Evolutionary conservation across 2,329 filamentous ascomycete species (phyloP).

Genomic region (Fusarium guadeloupense): DNA sequence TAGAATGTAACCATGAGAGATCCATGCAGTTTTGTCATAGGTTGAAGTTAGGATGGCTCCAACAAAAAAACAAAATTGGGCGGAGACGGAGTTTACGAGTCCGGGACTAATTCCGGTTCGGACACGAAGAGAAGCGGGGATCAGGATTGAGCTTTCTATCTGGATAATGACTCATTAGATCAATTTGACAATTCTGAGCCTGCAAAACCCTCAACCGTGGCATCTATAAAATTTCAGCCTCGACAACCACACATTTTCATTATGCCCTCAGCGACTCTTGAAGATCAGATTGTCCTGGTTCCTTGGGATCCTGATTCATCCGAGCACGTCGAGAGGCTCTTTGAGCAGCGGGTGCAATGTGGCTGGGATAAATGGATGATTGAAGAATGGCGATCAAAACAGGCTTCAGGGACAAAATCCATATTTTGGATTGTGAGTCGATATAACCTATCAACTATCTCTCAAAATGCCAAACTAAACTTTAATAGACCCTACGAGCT

Average conservation of each 20-base stretch:
- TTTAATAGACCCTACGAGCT: slow-evolving; percentile 20
- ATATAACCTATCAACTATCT: no score
- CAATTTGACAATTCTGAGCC: background rate
- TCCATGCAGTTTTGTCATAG: no score
- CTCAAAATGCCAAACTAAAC: background rate
- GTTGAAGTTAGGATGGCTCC: no score
- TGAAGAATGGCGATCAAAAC: slow-evolving; percentile 28
- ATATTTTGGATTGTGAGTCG: slow-evolving; percentile 41
- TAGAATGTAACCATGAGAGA: no score
- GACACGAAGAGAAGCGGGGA: no score
- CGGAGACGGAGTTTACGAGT: no score
- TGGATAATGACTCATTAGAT: no score
- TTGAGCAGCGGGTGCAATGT: slow-evolving; percentile 32
- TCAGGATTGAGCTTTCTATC: no score
- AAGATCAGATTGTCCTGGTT: slow-evolving; percentile 23
- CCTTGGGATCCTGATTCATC: slow-evolving; percentile 39
- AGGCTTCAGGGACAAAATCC: slow-evolving; percentile 31
- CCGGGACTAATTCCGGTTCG: no score
- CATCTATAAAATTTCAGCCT: background rate
- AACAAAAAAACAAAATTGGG: no score
- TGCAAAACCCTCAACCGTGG: background rate
- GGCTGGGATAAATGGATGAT: slow-evolving; percentile 36
- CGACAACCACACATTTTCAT: background rate
- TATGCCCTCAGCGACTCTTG: slow-evolving; percentile 13
- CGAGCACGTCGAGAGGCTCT: slow-evolving; percentile 19